Base-by-base conservation (phyloP, 177 flowering plant genomes). In the Telopea speciosissima region DNA sequence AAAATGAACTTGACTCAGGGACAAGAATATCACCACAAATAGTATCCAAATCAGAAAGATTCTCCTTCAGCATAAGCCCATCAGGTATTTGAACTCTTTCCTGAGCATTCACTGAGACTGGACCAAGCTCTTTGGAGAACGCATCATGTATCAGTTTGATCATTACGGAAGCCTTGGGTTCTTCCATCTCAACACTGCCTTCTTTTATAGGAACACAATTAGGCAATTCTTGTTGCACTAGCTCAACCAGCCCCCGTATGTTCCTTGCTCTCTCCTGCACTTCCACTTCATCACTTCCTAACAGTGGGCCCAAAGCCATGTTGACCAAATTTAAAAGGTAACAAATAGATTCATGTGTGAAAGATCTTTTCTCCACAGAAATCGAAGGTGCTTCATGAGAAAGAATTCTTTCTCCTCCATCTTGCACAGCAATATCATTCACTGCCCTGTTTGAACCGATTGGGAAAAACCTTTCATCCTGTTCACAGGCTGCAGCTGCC, bases 61-160 rank as follows among this genome's bases (percentile, higher is more conserved):
- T 83, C 72, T 90, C 88, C 33, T 71, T 73, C 24, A 91, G 93
- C 40, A 74, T 65, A 68, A 93, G 80, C 40, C 93, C 98, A 68
- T 90, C 96, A n/a, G 98, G 97, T 65, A 89, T 31, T 40, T 74
- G 82, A 73, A 95, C 91, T 78, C 84, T 87, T 68, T 81, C 87
- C 73, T 93, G 99, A 63, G 96, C 90, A 83, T 61, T 88, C 42
- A 73, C 36, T 25, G 96, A 83, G 70, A 93, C 87, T 42, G 95
- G 97, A 54, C 93, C 93, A 31, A 89, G 90, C 77, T 95, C 96
- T 69, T 81, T 81, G 8, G 81, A 83, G 61, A 91, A 86, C 49
- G 83, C 81, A 73, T 83, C 83, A 62, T 56, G 70, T 76, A 91
- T 71, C 70, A 85, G 62, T 68, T 78, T 77, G 25, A 88, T 72